These are phyloP conservation scores for Megacollybia marginata DNA, from an alignment of 768 basidiomycete species.

Conservation along the genomic window DNA sequence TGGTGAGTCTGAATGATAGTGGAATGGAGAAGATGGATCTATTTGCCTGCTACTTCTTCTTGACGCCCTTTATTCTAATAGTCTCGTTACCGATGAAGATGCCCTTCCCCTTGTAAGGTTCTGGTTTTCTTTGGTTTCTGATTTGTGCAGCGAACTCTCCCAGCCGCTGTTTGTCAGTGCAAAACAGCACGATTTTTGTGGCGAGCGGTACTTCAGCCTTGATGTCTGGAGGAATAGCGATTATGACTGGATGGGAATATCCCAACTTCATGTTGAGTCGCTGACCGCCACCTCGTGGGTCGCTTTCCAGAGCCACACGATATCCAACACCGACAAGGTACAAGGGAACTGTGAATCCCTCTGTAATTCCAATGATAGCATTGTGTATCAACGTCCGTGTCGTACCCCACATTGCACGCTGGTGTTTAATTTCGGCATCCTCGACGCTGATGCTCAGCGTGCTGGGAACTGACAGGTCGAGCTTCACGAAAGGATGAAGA, in stretches of 20 bases:
- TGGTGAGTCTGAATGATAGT: no score
- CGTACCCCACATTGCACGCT: conserved; percentile 93
- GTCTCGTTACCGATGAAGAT: conserved; percentile 92
- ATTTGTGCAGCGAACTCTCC: conserved; percentile 87
- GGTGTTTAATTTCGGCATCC: conserved; percentile 61
- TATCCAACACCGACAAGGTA: conserved; percentile 95
- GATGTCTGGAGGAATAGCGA: conserved; percentile 79
- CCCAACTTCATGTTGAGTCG: conserved; percentile 89
- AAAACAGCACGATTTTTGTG: conserved; percentile 76
- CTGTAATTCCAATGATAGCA: conserved; percentile 83
- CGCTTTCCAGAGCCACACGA: conserved; percentile 78
- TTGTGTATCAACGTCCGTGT: conserved; percentile 87
- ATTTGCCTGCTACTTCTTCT: conserved; percentile 73
- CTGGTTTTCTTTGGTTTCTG: conserved; percentile 78
- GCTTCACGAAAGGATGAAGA: conserved; percentile 38
- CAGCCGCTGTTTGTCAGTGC: conserved; percentile 82
- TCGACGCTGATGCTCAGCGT: conserved; percentile 48
- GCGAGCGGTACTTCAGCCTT: conserved; percentile 72
- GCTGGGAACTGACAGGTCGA: conserved; percentile 31
- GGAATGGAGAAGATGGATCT: not conserved
- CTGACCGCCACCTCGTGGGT: conserved; percentile 60
- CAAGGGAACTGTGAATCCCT: conserved; percentile 77
- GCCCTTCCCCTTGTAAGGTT: conserved; percentile 98
- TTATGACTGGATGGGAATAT: conserved; percentile 79
- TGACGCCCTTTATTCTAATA: conserved; percentile 84